Percentiles rank a stretch among this genome's conserved stretches.
Evolutionary conservation across 805 yeast species (phyloP).

Genomic region (Saccharomycopsis schoenii): DNA sequence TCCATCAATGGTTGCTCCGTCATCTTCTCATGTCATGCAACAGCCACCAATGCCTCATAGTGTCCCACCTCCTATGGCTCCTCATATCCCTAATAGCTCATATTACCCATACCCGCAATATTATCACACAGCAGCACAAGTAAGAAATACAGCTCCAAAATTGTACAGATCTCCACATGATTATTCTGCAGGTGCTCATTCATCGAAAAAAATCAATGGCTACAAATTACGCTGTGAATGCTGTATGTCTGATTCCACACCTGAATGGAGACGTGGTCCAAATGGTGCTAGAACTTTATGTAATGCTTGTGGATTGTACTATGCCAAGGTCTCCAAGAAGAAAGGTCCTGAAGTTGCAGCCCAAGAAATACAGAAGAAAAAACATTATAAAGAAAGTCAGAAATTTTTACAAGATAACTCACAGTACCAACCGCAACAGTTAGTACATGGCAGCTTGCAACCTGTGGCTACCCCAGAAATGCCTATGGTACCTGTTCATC

Average conservation of each 20-base stretch:
- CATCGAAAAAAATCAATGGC: background rate
- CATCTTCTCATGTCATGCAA: background rate
- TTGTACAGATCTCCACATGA: background rate
- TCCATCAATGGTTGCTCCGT: background rate
- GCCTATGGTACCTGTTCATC: background rate
- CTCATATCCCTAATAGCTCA: background rate
- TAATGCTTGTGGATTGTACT: constrained; percentile 75
- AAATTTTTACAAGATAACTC: background rate
- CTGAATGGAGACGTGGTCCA: constrained; percentile 83
- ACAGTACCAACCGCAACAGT: constrained; percentile 2
- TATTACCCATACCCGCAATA: background rate
- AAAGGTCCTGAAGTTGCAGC: constrained; percentile 46
- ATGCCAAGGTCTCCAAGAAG: constrained; percentile 54
- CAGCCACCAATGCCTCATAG: background rate
- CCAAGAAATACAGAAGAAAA: constrained; percentile 27
- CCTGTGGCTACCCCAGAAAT: background rate
- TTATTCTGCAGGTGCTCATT: background rate
- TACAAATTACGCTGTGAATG: constrained; percentile 28
- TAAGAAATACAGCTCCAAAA: background rate
- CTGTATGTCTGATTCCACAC: constrained; percentile 52
- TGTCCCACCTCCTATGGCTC: background rate
- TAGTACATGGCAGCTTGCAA: background rate
- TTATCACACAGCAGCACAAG: background rate
- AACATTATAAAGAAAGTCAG: constrained; percentile 10
- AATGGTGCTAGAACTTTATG: constrained; percentile 66